phyloP scores from a whole-genome alignment of 2,329 filamentous ascomycete genomes.

The Fusarium buharicum region DNA sequence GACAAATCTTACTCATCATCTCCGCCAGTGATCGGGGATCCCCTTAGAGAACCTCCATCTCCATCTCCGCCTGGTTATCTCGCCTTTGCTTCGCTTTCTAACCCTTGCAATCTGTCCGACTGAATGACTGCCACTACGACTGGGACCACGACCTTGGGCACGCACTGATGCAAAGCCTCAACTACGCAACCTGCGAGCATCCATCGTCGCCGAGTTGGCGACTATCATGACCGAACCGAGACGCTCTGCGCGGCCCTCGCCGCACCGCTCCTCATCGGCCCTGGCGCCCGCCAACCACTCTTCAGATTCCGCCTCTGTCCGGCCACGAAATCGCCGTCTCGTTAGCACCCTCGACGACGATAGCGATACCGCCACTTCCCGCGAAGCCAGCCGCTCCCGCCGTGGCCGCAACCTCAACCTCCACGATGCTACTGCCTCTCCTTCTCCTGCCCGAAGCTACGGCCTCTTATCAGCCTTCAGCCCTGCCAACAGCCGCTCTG shows the following conservation, averaged over 20 bases:
- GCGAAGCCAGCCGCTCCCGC: constrained; percentile 31
- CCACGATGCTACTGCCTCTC: constrained; percentile 25
- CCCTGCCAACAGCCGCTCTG: constrained; percentile 55
- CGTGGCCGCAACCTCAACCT: constrained; percentile 38
- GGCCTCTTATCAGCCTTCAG: constrained; percentile 50
- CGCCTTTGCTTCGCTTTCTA: constrained; percentile 14
- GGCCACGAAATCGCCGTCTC: constrained; percentile 63
- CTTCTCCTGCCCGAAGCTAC: constrained; percentile 51
- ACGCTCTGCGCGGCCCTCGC: constrained; percentile 47
- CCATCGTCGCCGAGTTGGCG: constrained; percentile 49
- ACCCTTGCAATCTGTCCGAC: constrained; percentile 20
- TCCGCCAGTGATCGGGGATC: constrained; percentile 28
- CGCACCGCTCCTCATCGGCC: constrained; percentile 59
- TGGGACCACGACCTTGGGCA: constrained; percentile 23
- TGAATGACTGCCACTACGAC: constrained; percentile 37
- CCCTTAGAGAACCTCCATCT: constrained; percentile 21
- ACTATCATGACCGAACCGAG: constrained; percentile 52
- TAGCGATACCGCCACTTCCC: constrained; percentile 35
- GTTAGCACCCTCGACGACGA: constrained; percentile 48
- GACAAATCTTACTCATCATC: constrained; percentile 32
- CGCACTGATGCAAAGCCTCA: constrained; percentile 50
- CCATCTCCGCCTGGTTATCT: constrained; percentile 33
- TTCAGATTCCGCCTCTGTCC: constrained; percentile 54
- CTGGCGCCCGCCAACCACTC: constrained; percentile 56
- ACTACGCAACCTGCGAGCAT: constrained; percentile 44